Conservation (phyloP, 805 yeast genomes). For the Candida nitratophila region DNA sequence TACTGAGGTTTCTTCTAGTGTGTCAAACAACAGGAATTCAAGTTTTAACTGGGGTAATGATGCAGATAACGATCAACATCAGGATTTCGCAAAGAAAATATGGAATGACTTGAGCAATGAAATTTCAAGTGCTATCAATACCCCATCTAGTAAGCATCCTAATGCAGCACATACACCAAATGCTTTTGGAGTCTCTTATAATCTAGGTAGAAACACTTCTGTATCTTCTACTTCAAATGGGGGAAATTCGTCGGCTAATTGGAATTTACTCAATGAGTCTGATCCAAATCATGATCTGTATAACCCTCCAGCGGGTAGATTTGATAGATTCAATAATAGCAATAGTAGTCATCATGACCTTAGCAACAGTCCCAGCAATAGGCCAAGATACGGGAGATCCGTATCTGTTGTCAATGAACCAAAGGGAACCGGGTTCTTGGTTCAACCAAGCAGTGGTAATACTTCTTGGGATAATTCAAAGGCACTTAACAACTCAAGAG, state of each 20-base stretch:
- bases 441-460: no score
- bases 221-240: not conserved
- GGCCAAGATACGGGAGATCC: not conserved
- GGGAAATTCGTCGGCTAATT: not conserved
- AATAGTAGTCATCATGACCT: not conserved
- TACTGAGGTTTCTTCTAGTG: no score
- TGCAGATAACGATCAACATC: conserved; percentile 8
- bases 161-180: not conserved
- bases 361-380: not conserved
- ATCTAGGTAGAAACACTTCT: not conserved
- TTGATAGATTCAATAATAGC: no score
- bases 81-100: conserved; percentile 6
- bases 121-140: conserved; percentile 1
- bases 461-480: not conserved
- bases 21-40: no score
- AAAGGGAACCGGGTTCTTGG: no score
- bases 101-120: conserved; percentile 14
- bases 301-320: no score
- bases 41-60: conserved; percentile 14
- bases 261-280: not conserved
- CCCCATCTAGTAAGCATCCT: not conserved
- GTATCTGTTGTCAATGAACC: not conserved
- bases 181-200: not conserved
- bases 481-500: not conserved
- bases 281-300: not conserved